These are phyloP conservation scores for Talaromyces sp. DNA, from an alignment of 2,329 filamentous ascomycete genomes.

Conservation along the genomic window DNA sequence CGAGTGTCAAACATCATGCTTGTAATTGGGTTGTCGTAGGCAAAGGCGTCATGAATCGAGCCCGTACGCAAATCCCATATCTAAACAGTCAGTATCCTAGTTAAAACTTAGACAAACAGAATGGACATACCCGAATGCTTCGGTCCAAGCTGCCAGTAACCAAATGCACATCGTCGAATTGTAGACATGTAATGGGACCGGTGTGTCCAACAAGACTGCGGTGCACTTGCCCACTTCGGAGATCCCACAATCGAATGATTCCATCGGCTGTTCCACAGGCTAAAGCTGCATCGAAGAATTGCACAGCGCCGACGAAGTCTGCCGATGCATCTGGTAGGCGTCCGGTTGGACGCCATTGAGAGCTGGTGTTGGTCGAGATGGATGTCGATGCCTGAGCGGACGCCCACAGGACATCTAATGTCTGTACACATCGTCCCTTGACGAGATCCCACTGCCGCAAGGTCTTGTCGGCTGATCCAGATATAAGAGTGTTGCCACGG, in stretches of 20 bases:
- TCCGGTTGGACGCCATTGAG: slow-evolving; percentile 67
- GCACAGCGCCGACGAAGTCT: slow-evolving; percentile 90
- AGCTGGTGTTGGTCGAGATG: slow-evolving; percentile 53
- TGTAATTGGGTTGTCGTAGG: slow-evolving; percentile 86
- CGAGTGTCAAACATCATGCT: slow-evolving; percentile 96
- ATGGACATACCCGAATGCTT: slow-evolving; percentile 78
- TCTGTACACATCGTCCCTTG: slow-evolving; percentile 96
- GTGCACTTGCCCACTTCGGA: slow-evolving; percentile 95
- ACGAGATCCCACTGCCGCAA: slow-evolving; percentile 96
- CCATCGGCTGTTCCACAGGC: slow-evolving; percentile 96
- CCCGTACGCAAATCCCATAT: slow-evolving; percentile 98
- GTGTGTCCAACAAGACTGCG: slow-evolving; percentile 93
- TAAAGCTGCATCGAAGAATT: slow-evolving; percentile 92
- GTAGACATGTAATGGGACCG: slow-evolving; percentile 85
- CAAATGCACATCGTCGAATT: slow-evolving; percentile 93
- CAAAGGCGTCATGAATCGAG: slow-evolving; percentile 91
- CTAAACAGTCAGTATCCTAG: slow-evolving; percentile 48
- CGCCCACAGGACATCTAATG: slow-evolving; percentile 95
- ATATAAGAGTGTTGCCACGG: slow-evolving; percentile 82
- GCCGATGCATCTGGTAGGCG: slow-evolving; percentile 66
- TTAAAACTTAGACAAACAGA: background rate
- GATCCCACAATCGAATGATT: slow-evolving; percentile 95
- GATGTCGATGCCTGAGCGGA: slow-evolving; percentile 81
- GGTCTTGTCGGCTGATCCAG: slow-evolving; percentile 95
- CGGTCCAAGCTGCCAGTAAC: slow-evolving; percentile 90